These are phyloP conservation scores for Xerocomus brunneocitrinus DNA, from an alignment of 768 basidiomycete species.

Conservation along the genomic window DNA sequence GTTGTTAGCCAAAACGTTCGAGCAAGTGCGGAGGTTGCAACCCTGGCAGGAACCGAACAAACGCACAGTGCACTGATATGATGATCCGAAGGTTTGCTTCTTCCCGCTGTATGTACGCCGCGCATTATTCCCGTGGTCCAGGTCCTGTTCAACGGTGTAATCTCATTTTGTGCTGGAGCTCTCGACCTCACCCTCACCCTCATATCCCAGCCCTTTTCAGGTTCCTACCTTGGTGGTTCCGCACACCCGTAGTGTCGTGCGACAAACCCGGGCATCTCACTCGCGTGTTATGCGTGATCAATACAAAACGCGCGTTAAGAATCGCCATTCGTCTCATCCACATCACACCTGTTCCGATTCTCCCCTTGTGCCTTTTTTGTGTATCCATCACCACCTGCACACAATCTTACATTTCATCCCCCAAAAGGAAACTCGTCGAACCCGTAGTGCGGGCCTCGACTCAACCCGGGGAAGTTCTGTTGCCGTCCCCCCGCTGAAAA, in stretches of 20 bases:
- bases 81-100: not conserved
- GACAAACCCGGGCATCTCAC: not conserved
- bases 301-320: not conserved
- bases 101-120: not conserved
- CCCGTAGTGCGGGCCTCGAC: conserved; percentile 2
- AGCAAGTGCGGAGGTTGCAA: not conserved
- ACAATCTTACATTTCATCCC: not conserved
- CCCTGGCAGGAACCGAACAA: not conserved
- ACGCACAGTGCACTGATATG: not conserved
- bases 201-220: not conserved
- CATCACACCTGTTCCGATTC: not conserved
- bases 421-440: conserved; percentile 11
- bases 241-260: too few relatives aligned
- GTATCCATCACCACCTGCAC: not conserved
- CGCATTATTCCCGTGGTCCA: not conserved
- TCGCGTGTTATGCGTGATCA: not conserved
- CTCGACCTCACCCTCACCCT: not conserved
- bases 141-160: not conserved
- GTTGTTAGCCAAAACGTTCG: not conserved
- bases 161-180: not conserved
- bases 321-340: not conserved
- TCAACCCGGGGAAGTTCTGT: not conserved
- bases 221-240: too few relatives aligned
- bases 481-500: not conserved
- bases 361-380: conserved; percentile 13